Evolutionary conservation across 768 basidiomycete species (phyloP).

Genomic region (Dacryopinax spathularia): DNA sequence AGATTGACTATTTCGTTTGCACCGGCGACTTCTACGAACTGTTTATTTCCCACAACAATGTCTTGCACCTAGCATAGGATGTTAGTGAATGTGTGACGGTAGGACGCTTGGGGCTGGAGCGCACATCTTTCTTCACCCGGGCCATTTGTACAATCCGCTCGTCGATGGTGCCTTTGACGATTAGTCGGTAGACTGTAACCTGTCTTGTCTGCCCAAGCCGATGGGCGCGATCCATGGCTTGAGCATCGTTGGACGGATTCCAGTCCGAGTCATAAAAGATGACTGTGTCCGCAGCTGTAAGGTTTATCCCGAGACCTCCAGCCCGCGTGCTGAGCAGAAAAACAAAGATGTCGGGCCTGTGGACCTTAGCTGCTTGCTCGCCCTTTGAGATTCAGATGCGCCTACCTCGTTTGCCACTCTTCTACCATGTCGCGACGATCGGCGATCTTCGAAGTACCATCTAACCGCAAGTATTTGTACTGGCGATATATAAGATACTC

Average conservation of each 20-base stretch:
- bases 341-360: constrained; percentile 76
- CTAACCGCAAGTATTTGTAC: constrained; percentile 84
- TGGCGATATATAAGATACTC: constrained; percentile 95
- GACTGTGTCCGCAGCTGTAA: constrained; percentile 92
- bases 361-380: too few species aligned
- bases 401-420: constrained; percentile 93
- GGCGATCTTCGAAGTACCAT: constrained; percentile 87
- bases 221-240: constrained; percentile 97
- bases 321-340: constrained; percentile 88
- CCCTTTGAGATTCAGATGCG: too few species aligned
- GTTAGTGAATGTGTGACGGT: not conserved
- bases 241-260: constrained; percentile 96
- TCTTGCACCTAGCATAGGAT: constrained; percentile 70
- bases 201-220: constrained; percentile 92
- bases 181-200: constrained; percentile 89
- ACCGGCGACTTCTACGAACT: constrained; percentile 80
- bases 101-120: constrained; percentile 15
- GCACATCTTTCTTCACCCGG: constrained; percentile 89
- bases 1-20: constrained; percentile 94
- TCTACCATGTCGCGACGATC: constrained; percentile 98
- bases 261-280: constrained; percentile 91
- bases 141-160: constrained; percentile 95
- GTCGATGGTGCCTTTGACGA: constrained; percentile 87
- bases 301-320: constrained; percentile 90
- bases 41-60: constrained; percentile 96